A percentile compares a stretch with the other conserved stretches of the same genome.
Evolutionary conservation across 257 asterid genomes (phyloP).

Genomic region (Haberlea rhodopensis): DNA sequence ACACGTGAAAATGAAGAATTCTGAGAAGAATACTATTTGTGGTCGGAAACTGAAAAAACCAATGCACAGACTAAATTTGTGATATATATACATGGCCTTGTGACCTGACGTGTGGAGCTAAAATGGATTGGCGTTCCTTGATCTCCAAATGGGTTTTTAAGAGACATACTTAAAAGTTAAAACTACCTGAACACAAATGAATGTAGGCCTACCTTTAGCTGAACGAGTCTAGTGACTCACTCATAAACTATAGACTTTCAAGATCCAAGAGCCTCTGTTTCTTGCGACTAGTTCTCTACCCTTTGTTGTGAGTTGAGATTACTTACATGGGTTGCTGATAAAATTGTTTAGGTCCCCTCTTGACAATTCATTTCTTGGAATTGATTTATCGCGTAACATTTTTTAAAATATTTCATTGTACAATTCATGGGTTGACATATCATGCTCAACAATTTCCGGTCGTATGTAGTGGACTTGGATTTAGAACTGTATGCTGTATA

Average conservation of each 20-base stretch:
- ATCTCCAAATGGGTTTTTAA: neutral
- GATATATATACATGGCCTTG: neutral
- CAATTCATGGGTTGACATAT: too few relatives aligned
- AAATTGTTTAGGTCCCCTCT: too few relatives aligned
- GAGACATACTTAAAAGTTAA: neutral
- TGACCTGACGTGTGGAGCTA: neutral
- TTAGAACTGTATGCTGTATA: conserved; percentile 7
- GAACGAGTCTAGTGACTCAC: neutral
- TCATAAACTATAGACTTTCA: neutral
- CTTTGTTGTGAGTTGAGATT: too few relatives aligned
- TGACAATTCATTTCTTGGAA: too few relatives aligned
- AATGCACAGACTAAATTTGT: neutral
- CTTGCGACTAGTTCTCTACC: neutral
- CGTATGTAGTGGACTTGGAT: neutral
- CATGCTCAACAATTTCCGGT: neutral
- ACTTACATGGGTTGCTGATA: too few relatives aligned
- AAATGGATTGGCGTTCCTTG: neutral
- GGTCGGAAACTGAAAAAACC: neutral
- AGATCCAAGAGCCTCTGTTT: neutral
- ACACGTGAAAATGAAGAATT: too few relatives aligned
- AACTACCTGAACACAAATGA: neutral
- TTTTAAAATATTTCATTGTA: too few relatives aligned
- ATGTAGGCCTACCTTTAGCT: neutral
- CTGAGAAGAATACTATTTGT: too few relatives aligned
- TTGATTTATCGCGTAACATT: too few relatives aligned